Evolutionary conservation across 2,329 filamentous ascomycete species (phyloP), one percentile per base, ranked within the genome.

Genomic region (Diaporthe sp.): DNA sequence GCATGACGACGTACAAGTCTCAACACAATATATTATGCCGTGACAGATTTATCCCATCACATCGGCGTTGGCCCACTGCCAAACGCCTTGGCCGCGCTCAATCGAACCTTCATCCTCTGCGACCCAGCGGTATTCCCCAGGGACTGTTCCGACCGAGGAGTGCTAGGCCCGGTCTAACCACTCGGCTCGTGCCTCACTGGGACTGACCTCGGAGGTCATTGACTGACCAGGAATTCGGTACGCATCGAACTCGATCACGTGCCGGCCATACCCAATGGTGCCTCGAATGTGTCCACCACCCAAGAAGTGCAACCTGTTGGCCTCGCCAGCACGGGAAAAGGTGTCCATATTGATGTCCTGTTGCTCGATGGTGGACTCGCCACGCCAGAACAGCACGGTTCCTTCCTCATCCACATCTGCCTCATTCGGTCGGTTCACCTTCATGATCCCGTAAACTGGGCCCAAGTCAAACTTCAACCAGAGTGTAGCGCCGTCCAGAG

Each of bases 391-490:
- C 75, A 86, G 83, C 1, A 65, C 37, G 0, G 84, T n/a, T 0
- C 8, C 13, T 0, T 82, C 77, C 10, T 78, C 47, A 0, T 84
- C 84, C 49, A 3, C 47, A 22, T 74, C 63, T 7, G 84, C 82
- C 49, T 78, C 44, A 73, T 77, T 81, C 0, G 85, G 85, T 3
- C 83, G 83, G 9, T 82, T 74, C 44, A 89, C 81, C 47, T 82
- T 81, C n/a, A 89, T 79, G 4, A 89, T 79, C 1, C 87, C 86
- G 53, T 81, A 75, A 51, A 87, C 81, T 10, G 85, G 73, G 0
- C 85, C 85, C 6, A 88, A 81, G 58, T 86, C 81, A 77, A 90
- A 89, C 1, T 77, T 79, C 0, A 85, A 87, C 88, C 88, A 90
- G 10, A 89, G 78, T 20, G 77, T 83, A 7, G 79, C 80, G 17